Conservation (phyloP, 176 grass and related monocot species). For the Puccinellia tenuiflora region DNA sequence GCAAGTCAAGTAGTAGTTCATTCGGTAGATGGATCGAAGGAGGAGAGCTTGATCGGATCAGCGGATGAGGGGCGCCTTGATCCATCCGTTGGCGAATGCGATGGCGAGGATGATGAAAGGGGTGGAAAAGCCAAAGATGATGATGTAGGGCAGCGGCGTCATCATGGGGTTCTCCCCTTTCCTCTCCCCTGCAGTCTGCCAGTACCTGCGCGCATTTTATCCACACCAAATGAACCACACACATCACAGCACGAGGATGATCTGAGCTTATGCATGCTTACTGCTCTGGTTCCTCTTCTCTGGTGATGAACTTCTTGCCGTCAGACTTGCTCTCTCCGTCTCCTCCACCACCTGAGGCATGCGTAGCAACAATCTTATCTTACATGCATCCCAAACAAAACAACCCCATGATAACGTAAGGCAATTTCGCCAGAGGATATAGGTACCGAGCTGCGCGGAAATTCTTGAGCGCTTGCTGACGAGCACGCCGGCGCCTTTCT, state of each 20-base stretch:
- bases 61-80: conserved; percentile 54
- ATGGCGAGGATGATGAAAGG: conserved; percentile 96
- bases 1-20: conserved; percentile 14
- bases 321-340: conserved; percentile 64
- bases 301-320: conserved; percentile 91
- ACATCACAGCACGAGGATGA: too few relatives aligned
- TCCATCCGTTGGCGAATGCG: conserved; percentile 85
- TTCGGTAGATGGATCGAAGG: not conserved
- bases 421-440: not conserved
- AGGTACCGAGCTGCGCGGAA: conserved; percentile 45
- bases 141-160: conserved; percentile 81
- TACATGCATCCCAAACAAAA: conserved; percentile 3
- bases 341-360: conserved; percentile 59
- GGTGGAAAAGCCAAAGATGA: conserved; percentile 93
- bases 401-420: not conserved
- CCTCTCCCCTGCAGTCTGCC: conserved; percentile 85
- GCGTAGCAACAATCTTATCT: not conserved
- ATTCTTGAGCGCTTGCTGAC: conserved; percentile 39
- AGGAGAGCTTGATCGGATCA: conserved; percentile 19
- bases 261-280: conserved; percentile 35
- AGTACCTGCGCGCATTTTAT: conserved; percentile 57
- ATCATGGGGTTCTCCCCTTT: conserved; percentile 95
- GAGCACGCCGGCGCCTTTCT: not conserved
- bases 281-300: conserved; percentile 89
- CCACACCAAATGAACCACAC: not conserved